These are phyloP conservation scores for Reutealis trisperma DNA, from an alignment of 345 rosid species.

Conservation along the genomic window DNA sequence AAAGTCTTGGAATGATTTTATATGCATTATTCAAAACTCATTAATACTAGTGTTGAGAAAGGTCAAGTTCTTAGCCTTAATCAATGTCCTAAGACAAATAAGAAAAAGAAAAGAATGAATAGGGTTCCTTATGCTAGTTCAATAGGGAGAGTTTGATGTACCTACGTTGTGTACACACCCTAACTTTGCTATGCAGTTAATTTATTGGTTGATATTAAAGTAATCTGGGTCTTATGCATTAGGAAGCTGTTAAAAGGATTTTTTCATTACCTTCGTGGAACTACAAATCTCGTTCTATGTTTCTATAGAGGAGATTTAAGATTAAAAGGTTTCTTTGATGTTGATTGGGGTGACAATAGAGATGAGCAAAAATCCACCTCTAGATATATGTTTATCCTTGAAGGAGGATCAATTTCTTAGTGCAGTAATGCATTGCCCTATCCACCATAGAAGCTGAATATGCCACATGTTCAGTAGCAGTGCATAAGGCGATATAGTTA, in stretches of 20 bases:
- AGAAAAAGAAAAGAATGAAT: too few species aligned
- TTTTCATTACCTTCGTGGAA: not conserved
- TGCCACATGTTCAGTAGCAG: not conserved
- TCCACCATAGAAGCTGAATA: not conserved
- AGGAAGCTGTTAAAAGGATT: slow-evolving; percentile 2
- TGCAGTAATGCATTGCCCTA: too few species aligned
- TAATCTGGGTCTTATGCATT: not conserved
- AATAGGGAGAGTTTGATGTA: too few species aligned
- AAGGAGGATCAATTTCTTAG: not conserved
- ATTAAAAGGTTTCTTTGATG: not conserved
- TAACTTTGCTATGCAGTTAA: too few species aligned
- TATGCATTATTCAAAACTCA: too few species aligned
- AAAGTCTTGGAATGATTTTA: too few species aligned
- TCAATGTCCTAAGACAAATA: too few species aligned
- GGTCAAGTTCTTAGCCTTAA: too few species aligned
- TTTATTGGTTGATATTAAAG: too few species aligned
- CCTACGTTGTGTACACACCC: too few species aligned
- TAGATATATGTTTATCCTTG: slow-evolving; percentile 7
- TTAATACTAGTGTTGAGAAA: too few species aligned
- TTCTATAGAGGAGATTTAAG: not conserved
- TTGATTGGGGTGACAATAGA: not conserved
- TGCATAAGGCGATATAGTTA: not conserved
- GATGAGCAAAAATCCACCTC: slow-evolving; percentile 4
- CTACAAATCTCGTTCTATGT: not conserved
- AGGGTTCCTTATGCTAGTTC: too few species aligned